Percentiles rank a stretch among this genome's conserved stretches.
These are phyloP conservation scores for Cruciata laevipes DNA, from an alignment of 257 asterid species.

Conservation along the genomic window DNA sequence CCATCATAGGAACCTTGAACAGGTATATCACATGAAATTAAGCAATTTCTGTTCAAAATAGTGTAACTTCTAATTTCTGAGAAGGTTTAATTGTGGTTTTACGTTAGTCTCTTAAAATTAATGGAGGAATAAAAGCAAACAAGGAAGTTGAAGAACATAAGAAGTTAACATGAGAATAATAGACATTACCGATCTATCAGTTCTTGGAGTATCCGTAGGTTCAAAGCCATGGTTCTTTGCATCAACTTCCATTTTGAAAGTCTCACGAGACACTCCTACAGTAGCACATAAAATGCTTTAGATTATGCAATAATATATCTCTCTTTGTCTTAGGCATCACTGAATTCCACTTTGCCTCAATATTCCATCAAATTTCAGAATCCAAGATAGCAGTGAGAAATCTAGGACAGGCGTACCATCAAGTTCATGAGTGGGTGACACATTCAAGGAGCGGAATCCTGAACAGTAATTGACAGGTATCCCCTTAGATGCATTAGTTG, in stretches of 20 bases:
- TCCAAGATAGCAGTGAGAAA: neutral
- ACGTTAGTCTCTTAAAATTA: neutral
- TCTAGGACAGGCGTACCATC: conserved; percentile 45
- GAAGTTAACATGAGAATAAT: neutral
- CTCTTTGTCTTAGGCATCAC: neutral
- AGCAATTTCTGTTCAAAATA: neutral
- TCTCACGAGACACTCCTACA: conserved; percentile 85
- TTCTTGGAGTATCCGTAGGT: conserved; percentile 94
- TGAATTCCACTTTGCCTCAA: neutral
- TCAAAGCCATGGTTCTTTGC: conserved; percentile 76
- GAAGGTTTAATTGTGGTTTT: neutral
- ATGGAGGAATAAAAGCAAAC: neutral
- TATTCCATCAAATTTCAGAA: neutral
- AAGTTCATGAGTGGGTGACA: conserved; percentile 40
- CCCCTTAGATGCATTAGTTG: conserved; percentile 78
- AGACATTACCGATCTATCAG: conserved; percentile 86
- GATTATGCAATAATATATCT: neutral
- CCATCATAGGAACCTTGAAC: neutral
- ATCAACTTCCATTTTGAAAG: conserved; percentile 61
- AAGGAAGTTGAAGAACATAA: neutral
- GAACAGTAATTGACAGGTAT: conserved; percentile 92
- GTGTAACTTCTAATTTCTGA: too few species aligned
- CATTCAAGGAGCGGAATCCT: conserved; percentile 68
- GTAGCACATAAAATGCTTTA: neutral
- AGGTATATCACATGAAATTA: neutral